phyloP scores from a whole-genome alignment of 768 basidiomycete species.

The Boletus edulis region DNA sequence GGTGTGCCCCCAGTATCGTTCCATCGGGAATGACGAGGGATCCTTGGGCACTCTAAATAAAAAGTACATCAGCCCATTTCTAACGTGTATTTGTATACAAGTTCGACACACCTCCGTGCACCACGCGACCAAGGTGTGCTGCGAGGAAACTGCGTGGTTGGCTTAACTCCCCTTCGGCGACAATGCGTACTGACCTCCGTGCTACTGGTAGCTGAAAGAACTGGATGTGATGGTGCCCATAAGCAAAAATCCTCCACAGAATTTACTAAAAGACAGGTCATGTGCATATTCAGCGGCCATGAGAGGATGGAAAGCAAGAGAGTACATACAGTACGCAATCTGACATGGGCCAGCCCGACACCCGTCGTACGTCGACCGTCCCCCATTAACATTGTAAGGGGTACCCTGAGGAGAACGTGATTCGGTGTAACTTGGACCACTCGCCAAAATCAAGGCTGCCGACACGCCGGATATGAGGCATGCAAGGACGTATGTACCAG shows the following conservation, averaged over 20 bases:
- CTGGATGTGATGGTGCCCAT: constrained; percentile 50
- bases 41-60: constrained; percentile 51
- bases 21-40: constrained; percentile 71
- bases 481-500: constrained; percentile 17
- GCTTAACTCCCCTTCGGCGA: constrained; percentile 6
- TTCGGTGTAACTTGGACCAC: constrained; percentile 35
- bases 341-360: constrained; percentile 68
- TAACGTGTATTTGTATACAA: background rate
- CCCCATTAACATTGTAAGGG: constrained; percentile 49
- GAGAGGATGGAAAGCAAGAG: background rate
- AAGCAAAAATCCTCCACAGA: constrained; percentile 55
- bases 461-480: constrained; percentile 18
- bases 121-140: constrained; percentile 53
- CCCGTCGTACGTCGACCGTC: constrained; percentile 62
- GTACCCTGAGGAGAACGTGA: constrained; percentile 49
- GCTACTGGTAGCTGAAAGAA: constrained; percentile 54
- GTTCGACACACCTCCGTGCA: constrained; percentile 40
- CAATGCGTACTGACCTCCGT: constrained; percentile 47
- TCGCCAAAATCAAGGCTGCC: constrained; percentile 17
- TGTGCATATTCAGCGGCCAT: background rate
- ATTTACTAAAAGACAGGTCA: constrained; percentile 42
- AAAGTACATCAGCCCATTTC: background rate
- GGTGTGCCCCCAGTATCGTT: constrained; percentile 63
- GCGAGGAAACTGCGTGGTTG: constrained; percentile 14
- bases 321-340: constrained; percentile 52